These are phyloP conservation scores for Oryza meridionalis DNA, from an alignment of 176 grass and related monocot species.

Conservation along the genomic window DNA sequence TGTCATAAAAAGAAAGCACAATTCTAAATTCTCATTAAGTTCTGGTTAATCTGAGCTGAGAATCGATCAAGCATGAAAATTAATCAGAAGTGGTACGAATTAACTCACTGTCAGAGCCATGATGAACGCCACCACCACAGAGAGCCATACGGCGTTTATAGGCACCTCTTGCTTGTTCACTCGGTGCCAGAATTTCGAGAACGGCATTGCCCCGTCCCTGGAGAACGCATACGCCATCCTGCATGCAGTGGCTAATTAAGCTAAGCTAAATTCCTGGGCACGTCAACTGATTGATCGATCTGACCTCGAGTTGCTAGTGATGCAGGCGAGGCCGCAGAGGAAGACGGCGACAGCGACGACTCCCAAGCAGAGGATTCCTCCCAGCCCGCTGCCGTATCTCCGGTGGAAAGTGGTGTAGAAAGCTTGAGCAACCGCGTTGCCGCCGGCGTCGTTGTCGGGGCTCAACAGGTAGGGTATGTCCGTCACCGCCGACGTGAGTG, in stretches of 20 bases:
- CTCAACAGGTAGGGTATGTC: conserved; percentile 63
- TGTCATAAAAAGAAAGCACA: not conserved
- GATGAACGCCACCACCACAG: conserved; percentile 46
- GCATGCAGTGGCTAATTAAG: not conserved
- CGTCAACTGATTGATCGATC: not conserved
- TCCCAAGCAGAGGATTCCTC: conserved; percentile 56
- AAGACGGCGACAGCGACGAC: conserved; percentile 50
- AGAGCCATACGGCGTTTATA: conserved; percentile 69
- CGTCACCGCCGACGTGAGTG: conserved; percentile 44
- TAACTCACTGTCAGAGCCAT: conserved; percentile 58
- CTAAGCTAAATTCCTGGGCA: too few relatives aligned
- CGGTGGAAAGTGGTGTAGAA: conserved; percentile 51
- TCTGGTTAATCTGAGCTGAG: too few relatives aligned
- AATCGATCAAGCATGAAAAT: too few relatives aligned
- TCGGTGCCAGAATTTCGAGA: conserved; percentile 48
- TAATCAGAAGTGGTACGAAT: too few relatives aligned
- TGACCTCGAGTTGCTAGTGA: conserved; percentile 79
- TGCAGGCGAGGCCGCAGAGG: conserved; percentile 43
- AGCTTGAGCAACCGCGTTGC: conserved; percentile 64
- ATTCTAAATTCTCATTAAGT: too few relatives aligned
- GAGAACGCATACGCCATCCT: conserved; percentile 82
- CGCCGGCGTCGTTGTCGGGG: conserved; percentile 54
- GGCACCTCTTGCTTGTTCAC: conserved; percentile 70
- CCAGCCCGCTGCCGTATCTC: conserved; percentile 50
- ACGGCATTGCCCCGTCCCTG: conserved; percentile 67